Base-by-base conservation (phyloP, 129 eudicot genomes). In the Apium graveolens region DNA sequence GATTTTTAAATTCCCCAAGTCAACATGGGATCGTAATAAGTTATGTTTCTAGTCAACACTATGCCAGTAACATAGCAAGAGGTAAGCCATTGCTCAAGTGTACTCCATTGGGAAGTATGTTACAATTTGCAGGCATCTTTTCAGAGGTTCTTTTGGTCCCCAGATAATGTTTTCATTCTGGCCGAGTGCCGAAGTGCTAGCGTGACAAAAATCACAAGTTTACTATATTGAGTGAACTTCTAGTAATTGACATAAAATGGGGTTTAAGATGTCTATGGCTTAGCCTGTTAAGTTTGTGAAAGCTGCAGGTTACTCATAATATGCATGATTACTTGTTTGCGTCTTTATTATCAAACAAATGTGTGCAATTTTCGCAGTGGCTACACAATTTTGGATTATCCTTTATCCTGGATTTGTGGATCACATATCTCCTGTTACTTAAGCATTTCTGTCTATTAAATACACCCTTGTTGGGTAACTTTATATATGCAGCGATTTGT, bases 131-230 rank as follows among this genome's bases (percentile, higher is more conserved):
- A 57, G 26, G 32, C 66, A 57, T 57, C 32, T 24, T 48, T 49
- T 49, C 18, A 5, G n/a, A 17, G n/a, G 57, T 17, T 49, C n/a
- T 49, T 18, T 49, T 49, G 12, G 32, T n/a, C 13, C 32, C 29
- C 68, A 60, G 68, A n/a, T 60, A 60, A 60, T 60, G 68, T 60
- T 60, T 14, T 60, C 68, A 60, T 60, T 60, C 32, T n/a, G 32
- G 68, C 34, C 2, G 16, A 57, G n/a, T 29, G 10, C 65, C 1
- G 14, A 18, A 51, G 60, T 18, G 26, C 60, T 21, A 53, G 11
- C 13, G 11, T 53, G 27, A 20, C 24, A 9, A 53, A 13, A 60
- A 26, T 16, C 68, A 24, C 11, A 2, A 60, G 14, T 60, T 10
- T 26, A n/a, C 26, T 60, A 26, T 57, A 17, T 57, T 57, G 31